Percentiles rank a stretch among this genome's conserved stretches.
Conservation (phyloP, 257 asterid species). For the Marsdenia floribunda region DNA sequence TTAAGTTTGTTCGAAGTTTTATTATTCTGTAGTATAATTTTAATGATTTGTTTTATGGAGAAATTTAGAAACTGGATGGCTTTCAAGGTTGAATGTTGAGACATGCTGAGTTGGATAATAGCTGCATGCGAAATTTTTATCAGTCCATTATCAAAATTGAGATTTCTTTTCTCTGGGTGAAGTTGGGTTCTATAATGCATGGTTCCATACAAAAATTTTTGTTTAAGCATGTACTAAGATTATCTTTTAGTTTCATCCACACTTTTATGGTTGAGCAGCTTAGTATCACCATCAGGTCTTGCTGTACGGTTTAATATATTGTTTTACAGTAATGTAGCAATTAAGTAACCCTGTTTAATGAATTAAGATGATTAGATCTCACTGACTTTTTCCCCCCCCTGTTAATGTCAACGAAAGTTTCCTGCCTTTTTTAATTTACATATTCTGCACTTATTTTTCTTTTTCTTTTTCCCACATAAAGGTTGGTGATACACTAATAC, state of each 20-base stretch:
- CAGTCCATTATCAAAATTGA: background rate
- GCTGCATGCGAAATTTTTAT: background rate
- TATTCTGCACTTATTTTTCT: conserved; percentile 15
- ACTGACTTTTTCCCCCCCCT: too few relatives aligned
- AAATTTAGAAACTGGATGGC: background rate
- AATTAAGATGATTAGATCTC: background rate
- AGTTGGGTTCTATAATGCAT: background rate
- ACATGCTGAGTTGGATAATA: background rate
- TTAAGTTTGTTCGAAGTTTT: background rate
- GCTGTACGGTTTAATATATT: background rate
- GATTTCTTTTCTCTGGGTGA: background rate
- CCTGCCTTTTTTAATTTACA: background rate
- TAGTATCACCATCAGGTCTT: too few relatives aligned
- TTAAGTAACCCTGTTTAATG: background rate
- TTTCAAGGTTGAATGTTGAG: background rate
- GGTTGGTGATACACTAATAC: conserved; percentile 95
- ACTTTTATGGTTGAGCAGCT: background rate
- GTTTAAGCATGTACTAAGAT: background rate
- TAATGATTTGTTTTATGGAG: background rate
- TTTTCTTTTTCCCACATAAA: conserved; percentile 27
- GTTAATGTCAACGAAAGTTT: background rate
- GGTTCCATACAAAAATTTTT: too few relatives aligned
- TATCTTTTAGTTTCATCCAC: background rate
- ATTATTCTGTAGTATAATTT: background rate
- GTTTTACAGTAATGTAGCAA: background rate